phyloP scores from a whole-genome alignment of 2,329 filamentous ascomycete species.

The Pestalotiopsis sp. region DNA sequence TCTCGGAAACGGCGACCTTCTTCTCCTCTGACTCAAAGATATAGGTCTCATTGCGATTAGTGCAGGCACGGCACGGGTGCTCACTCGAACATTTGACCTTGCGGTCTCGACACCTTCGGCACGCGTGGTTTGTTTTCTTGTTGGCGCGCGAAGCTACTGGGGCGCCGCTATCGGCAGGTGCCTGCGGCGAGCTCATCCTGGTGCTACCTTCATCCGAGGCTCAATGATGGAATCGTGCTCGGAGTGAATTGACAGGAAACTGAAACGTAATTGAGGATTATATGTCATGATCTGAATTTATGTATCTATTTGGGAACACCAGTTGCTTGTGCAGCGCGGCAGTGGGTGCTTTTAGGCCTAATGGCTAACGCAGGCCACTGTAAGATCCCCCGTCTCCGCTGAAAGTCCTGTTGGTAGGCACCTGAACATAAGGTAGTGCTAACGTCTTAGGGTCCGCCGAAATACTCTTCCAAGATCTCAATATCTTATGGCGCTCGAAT shows the following conservation, averaged over 20 bases:
- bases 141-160: neutral
- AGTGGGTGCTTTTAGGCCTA: too few species aligned
- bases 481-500: too few species aligned
- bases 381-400: too few species aligned
- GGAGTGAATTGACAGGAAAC: neutral
- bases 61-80: neutral
- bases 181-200: neutral
- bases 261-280: too few species aligned
- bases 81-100: neutral
- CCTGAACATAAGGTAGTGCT: too few species aligned
- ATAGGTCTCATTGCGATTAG: neutral
- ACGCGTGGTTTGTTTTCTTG: neutral
- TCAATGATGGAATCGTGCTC: neutral
- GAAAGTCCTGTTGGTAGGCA: too few species aligned
- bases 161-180: neutral
- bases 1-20: neutral
- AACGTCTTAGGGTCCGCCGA: too few species aligned
- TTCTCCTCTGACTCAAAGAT: neutral
- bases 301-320: too few species aligned
- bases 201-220: neutral
- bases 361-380: too few species aligned
- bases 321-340: too few species aligned
- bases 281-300: too few species aligned
- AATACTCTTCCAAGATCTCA: too few species aligned
- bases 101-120: neutral